These are phyloP conservation scores for Leptographium radiaticola DNA, from an alignment of 2,329 filamentous ascomycete species.

Conservation along the genomic window DNA sequence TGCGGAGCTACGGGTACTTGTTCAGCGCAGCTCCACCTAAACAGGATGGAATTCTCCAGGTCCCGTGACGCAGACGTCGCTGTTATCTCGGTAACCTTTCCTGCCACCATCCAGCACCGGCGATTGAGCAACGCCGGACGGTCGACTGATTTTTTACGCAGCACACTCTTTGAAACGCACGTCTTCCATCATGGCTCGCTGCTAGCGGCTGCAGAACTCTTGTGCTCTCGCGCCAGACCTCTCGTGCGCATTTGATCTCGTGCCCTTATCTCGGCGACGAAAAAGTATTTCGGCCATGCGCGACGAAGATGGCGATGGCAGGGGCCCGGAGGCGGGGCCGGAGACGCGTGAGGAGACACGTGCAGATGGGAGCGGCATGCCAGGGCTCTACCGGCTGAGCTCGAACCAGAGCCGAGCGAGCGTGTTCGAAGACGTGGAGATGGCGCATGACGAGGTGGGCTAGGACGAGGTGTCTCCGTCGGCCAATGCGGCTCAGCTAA, in stretches of 20 bases:
- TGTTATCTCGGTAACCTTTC: background rate
- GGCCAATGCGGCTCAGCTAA: background rate
- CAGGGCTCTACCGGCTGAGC: slow-evolving; percentile 45
- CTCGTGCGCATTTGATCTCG: background rate
- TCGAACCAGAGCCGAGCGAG: slow-evolving; percentile 65
- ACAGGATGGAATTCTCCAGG: background rate
- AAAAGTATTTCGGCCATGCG: background rate
- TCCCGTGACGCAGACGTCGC: background rate
- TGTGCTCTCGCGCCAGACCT: background rate
- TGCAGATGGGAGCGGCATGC: background rate
- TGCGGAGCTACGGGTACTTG: too few relatives aligned
- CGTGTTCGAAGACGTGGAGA: slow-evolving; percentile 91
- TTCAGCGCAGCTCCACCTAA: background rate
- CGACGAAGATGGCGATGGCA: background rate
- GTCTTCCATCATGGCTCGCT: background rate
- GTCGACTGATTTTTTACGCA: background rate
- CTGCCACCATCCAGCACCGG: too few relatives aligned
- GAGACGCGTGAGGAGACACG: background rate
- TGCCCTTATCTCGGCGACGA: background rate
- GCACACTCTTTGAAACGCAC: background rate
- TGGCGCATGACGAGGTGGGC: slow-evolving; percentile 85
- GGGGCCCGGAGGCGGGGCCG: background rate
- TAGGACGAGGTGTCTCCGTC: background rate
- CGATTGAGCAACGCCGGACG: background rate
- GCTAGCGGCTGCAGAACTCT: background rate